A percentile compares a stretch with the other conserved stretches of the same genome.
These are phyloP conservation scores for Penicillium griseofulvum DNA, from an alignment of 2,329 filamentous ascomycete species.

Conservation along the genomic window DNA sequence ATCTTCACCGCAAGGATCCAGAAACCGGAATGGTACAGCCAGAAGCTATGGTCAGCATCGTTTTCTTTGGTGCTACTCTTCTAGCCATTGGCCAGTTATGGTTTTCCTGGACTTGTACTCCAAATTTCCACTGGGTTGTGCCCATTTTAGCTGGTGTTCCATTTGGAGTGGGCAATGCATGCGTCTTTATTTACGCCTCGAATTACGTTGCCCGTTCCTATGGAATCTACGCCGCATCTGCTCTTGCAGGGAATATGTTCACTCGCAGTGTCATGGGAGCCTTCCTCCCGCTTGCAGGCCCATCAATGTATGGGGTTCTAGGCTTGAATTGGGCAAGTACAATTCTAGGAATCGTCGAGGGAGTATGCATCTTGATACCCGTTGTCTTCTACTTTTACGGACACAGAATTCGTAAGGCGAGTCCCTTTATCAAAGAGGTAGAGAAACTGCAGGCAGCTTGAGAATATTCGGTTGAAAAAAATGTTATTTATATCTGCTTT, in stretches of 20 bases:
- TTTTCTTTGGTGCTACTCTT: slow-evolving; percentile 71
- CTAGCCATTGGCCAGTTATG: slow-evolving; percentile 73
- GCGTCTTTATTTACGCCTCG: slow-evolving; percentile 73
- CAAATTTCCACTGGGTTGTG: slow-evolving; percentile 73
- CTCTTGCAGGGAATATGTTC: slow-evolving; percentile 73
- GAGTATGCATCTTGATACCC: slow-evolving; percentile 70
- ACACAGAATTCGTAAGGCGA: slow-evolving; percentile 53
- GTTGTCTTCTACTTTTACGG: slow-evolving; percentile 67
- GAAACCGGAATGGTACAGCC: slow-evolving; percentile 68
- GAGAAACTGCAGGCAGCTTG: background rate
- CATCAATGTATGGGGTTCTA: slow-evolving; percentile 65
- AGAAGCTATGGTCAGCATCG: slow-evolving; percentile 73
- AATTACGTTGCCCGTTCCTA: slow-evolving; percentile 77
- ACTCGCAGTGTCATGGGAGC: slow-evolving; percentile 68
- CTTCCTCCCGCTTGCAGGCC: slow-evolving; percentile 68
- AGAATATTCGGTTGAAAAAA: background rate
- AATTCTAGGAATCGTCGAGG: slow-evolving; percentile 67
- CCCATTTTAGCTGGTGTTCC: slow-evolving; percentile 75
- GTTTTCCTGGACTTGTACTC: slow-evolving; percentile 82
- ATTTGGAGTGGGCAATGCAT: slow-evolving; percentile 71
- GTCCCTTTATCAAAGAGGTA: slow-evolving; percentile 45
- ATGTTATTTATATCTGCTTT: background rate
- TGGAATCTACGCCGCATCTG: slow-evolving; percentile 73
- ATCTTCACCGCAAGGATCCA: slow-evolving; percentile 68
- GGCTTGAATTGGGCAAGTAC: slow-evolving; percentile 75